Base-by-base conservation (phyloP, 148 eudicot species). In the Fagopyrum tataricum region DNA sequence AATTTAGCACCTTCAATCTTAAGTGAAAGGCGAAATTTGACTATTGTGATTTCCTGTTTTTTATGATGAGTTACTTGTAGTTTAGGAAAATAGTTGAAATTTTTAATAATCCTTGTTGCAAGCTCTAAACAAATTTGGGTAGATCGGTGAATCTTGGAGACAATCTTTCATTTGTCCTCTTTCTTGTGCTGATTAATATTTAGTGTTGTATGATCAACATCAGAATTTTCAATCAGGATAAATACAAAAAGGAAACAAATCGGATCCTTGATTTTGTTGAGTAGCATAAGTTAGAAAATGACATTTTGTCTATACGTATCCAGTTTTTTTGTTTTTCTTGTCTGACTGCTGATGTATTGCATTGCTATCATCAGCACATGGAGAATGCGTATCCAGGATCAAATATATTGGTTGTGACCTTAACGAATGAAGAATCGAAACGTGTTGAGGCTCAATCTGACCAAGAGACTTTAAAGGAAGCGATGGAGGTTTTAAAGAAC, bases 311-410 rank as follows among this genome's bases (percentile, higher is more conserved):
- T 31, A 62, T 26, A 62, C 1, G 14, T 24, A 1, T 26, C 67
- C 40, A 61, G 11, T 61, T 24, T 10, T 51, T 24, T 11, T 3
- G 26, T 21, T 24, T 24, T 40, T 61, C 44, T 13, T 64, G 69
- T 64, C 43, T 26, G 43, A 43, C 18, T 64, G 69, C 69, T 64
- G 69, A 64, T 64, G 43, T 64, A 64, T 64, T 39, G 44, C 26
- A 18, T 39, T 64, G 20, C 72, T 72, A 82, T 46, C 91, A 82
- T 46, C 91, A 92, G 98, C 91, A 89, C 85, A 89, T 91, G 98
- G 95, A 91, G 80, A 89, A 87, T 76, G 92, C 97, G 20, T 93
- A 86, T 68, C 95, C 92, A 17, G 97, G 98, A 18, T 89, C 92
- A 9, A 87, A 89, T 76, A 89, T 91, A 71, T 84, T 93, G 43